phyloP scores from a whole-genome alignment of 1,284 basidiomycete species.

The Rhodotorula sp. region DNA sequence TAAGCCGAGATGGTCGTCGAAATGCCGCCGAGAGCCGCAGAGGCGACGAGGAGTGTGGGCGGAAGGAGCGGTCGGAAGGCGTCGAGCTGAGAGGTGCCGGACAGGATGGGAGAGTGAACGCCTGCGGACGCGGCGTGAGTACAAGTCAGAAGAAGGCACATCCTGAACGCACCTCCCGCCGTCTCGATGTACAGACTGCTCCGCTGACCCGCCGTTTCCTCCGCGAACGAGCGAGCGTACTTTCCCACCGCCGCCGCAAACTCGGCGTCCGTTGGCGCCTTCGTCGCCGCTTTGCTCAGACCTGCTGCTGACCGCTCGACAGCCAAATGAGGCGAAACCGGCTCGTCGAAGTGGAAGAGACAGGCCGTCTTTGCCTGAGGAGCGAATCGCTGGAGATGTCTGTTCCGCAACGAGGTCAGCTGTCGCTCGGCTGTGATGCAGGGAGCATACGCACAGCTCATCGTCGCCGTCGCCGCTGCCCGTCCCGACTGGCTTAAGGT shows the following conservation, averaged over 20 bases:
- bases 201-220: constrained; percentile 23
- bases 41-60: constrained; percentile 83
- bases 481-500: constrained; percentile 89
- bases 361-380: constrained; percentile 63
- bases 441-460: constrained; percentile 59
- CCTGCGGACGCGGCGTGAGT: constrained; percentile 55
- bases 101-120: constrained; percentile 85
- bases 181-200: constrained; percentile 78
- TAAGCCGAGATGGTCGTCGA: constrained; percentile 91
- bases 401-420: constrained; percentile 45
- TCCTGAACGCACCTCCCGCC: constrained; percentile 33
- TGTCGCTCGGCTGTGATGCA: no score
- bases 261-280: constrained; percentile 56
- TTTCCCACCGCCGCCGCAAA: constrained; percentile 66
- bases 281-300: constrained; percentile 51
- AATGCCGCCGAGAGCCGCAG: constrained; percentile 87
- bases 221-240: constrained; percentile 60
- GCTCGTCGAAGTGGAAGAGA: constrained; percentile 79
- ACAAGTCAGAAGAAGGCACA: background rate
- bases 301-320: constrained; percentile 58
- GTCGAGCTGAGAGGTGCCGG: constrained; percentile 81
- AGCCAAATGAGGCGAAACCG: constrained; percentile 91
- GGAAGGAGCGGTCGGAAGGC: constrained; percentile 79
- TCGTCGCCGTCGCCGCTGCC: constrained; percentile 69
- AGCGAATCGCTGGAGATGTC: constrained; percentile 67